Percentiles rank a stretch among this genome's conserved stretches.
Conservation (phyloP, 2,329 filamentous ascomycete species). For the Botrytis porri region DNA sequence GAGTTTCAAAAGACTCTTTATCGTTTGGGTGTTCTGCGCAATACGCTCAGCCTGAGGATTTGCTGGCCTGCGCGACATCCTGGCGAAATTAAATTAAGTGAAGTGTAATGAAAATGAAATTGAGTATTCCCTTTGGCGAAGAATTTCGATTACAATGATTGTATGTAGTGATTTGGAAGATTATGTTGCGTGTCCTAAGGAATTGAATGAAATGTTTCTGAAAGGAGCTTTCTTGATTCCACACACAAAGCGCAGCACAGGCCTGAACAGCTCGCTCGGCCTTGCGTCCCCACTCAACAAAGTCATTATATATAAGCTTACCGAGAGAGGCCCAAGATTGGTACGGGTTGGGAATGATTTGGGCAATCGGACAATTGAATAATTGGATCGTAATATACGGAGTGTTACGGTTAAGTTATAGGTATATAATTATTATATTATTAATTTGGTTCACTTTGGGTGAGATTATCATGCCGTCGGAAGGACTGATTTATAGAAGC, state of each 20-base stretch:
- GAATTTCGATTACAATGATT: neutral
- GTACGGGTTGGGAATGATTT: neutral
- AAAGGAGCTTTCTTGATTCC: constrained; percentile 4
- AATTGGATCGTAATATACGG: neutral
- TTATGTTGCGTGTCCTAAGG: constrained; percentile 6
- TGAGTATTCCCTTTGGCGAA: neutral
- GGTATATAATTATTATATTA: neutral
- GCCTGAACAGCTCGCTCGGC: constrained; percentile 1
- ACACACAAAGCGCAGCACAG: constrained; percentile 17
- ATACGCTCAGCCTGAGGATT: constrained; percentile 82
- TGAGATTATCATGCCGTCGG: neutral
- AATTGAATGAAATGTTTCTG: neutral
- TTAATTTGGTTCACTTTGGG: neutral
- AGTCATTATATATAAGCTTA: neutral
- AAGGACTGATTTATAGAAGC: neutral
- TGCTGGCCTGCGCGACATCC: constrained; percentile 76
- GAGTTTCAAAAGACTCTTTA: constrained; percentile 92
- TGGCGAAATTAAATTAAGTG: neutral
- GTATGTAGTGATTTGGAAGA: constrained; percentile 8
- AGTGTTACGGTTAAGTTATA: neutral
- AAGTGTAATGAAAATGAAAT: neutral
- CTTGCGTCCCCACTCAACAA: constrained; percentile 10
- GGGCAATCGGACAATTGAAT: neutral
- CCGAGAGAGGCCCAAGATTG: neutral
- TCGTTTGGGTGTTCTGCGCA: constrained; percentile 87